Evolutionary conservation across 2,329 filamentous ascomycete genomes (phyloP), one percentile per base, ranked within the genome.

Genomic region (Fusarium globosum): DNA sequence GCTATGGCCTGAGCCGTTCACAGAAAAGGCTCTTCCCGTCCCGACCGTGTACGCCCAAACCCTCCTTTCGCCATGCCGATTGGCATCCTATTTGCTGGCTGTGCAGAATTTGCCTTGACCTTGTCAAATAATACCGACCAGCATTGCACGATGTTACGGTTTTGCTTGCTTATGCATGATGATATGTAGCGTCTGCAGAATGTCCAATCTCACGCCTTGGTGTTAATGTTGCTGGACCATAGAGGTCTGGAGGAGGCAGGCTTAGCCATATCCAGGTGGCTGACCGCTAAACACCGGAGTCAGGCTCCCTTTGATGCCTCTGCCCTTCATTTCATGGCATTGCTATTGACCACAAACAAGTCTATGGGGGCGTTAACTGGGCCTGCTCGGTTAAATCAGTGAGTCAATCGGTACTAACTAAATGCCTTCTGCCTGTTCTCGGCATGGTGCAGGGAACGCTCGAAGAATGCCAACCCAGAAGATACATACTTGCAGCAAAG

Each of bases 21-120:
- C 73, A 76, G 58, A 78, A 76, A 81, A 81, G 80, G 80, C 78
- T 81, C 79, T 72, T 81, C 80, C 80, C 80, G 80, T 79, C 77
- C 73, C 78, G 77, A 73, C 79, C 77, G 75, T 75, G 73, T 65
- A 60, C 63, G 61, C 76, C 73, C 69, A 71, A 69, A 55, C 60
- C 68, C 61, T 66, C 71, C 71, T 51, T 68, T 68, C 65, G 30
- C 23, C 42, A 56, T 61, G 46, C 45, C 56, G 49, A 42, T 57
- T 30, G 46, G 43, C 59, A 57, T 51, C 63, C 51, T 46, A 74
- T 69, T 74, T 58, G 71, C 35, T 28, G 52, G 41, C 52, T 42
- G 36, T 65, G 55, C 63, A 59, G 45, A 62, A 39, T 56, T 57
- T 72, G 36, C 51, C 43, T 65, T 52, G 38, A 42, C 71, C 71